A percentile compares a stretch with the other conserved stretches of the same genome.
These are phyloP conservation scores for Chlamydomonas asymmetrica DNA, from an alignment of 139 green algal genomes.

Conservation along the genomic window DNA sequence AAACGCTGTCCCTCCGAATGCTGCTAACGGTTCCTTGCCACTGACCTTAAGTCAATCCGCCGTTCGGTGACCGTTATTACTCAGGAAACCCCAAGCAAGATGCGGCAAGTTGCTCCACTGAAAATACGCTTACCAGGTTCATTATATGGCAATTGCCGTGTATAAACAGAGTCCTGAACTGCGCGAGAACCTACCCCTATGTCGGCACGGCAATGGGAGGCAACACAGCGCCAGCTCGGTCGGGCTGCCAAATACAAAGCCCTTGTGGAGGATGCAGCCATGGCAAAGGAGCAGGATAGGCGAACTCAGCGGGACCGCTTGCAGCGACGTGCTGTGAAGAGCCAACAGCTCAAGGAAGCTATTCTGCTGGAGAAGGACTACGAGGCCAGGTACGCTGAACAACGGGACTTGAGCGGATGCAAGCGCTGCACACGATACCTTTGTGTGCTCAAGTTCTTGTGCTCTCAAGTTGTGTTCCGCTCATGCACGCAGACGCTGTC, in stretches of 20 bases:
- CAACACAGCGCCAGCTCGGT: background rate
- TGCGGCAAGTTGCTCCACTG: background rate
- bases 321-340: slow-evolving; percentile 2
- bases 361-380: slow-evolving; percentile 12
- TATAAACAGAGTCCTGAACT: background rate
- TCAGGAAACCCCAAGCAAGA: background rate
- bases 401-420: background rate
- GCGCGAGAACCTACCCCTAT: background rate
- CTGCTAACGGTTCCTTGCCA: background rate
- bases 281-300: background rate
- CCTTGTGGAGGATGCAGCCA: background rate
- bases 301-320: background rate
- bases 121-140: background rate
- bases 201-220: background rate
- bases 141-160: background rate
- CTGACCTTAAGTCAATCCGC: background rate
- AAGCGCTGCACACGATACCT: slow-evolving; percentile 30
- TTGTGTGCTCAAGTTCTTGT: too few relatives aligned
- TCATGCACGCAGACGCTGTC: too few relatives aligned
- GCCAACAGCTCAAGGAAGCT: background rate
- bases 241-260: background rate
- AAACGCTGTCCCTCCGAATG: background rate
- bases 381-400: background rate
- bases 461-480: too few relatives aligned
- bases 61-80: background rate